Evolutionary conservation across 257 asterid genomes (phyloP), one percentile per base, ranked within the genome.

Genomic region (Lantana camara): DNA sequence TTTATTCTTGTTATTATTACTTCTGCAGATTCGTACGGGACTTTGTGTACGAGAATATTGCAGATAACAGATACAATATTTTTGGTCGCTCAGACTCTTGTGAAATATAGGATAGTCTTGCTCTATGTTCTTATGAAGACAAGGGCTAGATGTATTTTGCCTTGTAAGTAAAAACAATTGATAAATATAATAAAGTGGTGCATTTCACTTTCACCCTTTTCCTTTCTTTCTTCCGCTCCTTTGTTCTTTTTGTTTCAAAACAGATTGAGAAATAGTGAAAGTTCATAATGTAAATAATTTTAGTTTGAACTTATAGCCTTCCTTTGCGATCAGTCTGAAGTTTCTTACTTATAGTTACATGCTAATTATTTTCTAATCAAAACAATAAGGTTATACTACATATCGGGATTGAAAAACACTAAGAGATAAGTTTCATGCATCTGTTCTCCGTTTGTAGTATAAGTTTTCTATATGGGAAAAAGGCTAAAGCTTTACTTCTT

Each of bases 31-130:
- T 91, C 68, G 6, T 85, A 13, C 85, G 97, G 57, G 95, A 91
- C 70, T 71, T 86, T 53, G 80, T 73, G 11, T 91, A 91, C 63
- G 96, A 91, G 54, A 83, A 82, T 66, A 70, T 91, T 67, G 95
- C 98, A 56, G 81, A 89, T 67, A 91, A 89, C 76, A 91, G 96
- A 63, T 91, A 89, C 64, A 79, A 78, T 16, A 57, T 91, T 63
- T 91, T 91, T 59, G 97, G 98, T 37, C 93, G 92, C 63, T 42
- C 96, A 5, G 96, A 92, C 53, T 77, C 97, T 20, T 92, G 96
- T 73, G 96, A 92, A 17, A 49, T 92, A 73, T 85, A 83, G 75
- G 62, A 34, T 16, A 32, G 57, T 37, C 63, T 17, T 63, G 16
- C 29, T 63, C 44, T 66, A 23, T 60, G 52, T 70, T 45, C 54